Base-by-base conservation (phyloP, 495 filamentous ascomycete genomes). In the Glarea lozoyensis region DNA sequence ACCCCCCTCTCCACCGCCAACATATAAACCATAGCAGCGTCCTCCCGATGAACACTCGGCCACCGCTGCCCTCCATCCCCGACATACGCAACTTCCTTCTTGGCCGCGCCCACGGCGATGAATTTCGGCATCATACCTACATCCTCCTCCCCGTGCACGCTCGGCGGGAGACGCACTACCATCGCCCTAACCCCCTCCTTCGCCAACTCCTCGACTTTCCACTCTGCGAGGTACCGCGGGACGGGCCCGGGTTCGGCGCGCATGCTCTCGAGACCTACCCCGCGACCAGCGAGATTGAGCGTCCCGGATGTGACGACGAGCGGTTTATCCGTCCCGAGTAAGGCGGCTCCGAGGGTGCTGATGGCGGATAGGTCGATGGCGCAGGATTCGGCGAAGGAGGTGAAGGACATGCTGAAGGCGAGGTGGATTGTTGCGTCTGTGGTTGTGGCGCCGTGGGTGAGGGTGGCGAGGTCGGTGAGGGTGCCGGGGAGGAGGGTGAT, bases 351-450 rank as follows among this genome's bases (percentile, higher is more conserved):
- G 6, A 75, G 56, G 10, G 65, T 60, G 30, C 48, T 46, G 19
- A 75, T 59, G 11, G 68, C 65, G 1, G 31, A 43, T 1, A 48
- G 42, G 34, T 75, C 68, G 0, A 48, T 45, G 2, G 46, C 42
- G 23, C 60, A 61, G 37, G 48, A 37, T 3, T 54, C 52, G 6
- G 39, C 61, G 11, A 56, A 65, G 31, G 65, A 54, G 20, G 48
- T 47, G 49, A 67, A 72, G 37, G 68, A 60, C 43, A 66, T 61
- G 37, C 58, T 57, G 55, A 70, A 72, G 5, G 65, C 69, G 0
- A 70, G 61, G 40, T 71, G 65, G 37, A 69, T 61, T 13, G 71
- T 58, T 21, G 56, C 65, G 24, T 72, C 69, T 7, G 56, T 60
- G 10, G 50, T 42, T 5, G 49, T 40, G 32, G 62, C 65, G 12